Evolutionary conservation across 352 stramenopile genomes (phyloP).

Genomic region (Phytopythium delawarense): DNA sequence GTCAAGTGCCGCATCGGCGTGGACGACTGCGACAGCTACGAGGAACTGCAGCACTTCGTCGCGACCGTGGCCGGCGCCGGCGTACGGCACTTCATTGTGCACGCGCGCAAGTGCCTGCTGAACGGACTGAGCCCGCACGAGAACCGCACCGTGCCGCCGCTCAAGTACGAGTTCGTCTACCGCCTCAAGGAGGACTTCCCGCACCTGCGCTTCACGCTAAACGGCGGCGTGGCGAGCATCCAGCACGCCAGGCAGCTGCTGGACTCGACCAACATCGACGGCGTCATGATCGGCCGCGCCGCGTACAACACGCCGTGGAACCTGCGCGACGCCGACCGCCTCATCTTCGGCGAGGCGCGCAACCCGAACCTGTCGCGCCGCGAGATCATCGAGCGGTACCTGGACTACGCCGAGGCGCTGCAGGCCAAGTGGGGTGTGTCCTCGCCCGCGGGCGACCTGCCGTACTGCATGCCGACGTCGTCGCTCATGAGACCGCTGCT

Average conservation of each 20-base stretch:
- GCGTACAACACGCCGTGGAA: constrained; percentile 90
- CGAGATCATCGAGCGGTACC: constrained; percentile 79
- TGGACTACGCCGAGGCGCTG: constrained; percentile 82
- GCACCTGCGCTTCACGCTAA: constrained; percentile 96
- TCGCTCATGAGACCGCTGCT: constrained; percentile 77
- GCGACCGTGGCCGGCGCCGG: constrained; percentile 83
- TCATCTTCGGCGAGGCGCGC: constrained; percentile 67
- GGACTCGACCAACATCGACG: constrained; percentile 66
- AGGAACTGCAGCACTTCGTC: constrained; percentile 93
- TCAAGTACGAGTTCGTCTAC: constrained; percentile 95
- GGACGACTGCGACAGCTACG: constrained; percentile 92
- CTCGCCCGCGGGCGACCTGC: constrained; percentile 32
- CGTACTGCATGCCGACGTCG: constrained; percentile 79
- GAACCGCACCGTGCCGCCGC: constrained; percentile 96
- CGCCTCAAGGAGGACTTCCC: constrained; percentile 95
- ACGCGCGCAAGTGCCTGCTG: constrained; percentile 97
- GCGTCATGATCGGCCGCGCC: constrained; percentile 89
- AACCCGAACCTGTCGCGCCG: constrained; percentile 85
- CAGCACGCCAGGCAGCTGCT: constrained; percentile 89
- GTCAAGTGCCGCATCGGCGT: constrained; percentile 99
- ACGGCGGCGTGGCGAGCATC: constrained; percentile 95
- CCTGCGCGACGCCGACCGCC: constrained; percentile 78
- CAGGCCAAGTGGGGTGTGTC: constrained; percentile 66
- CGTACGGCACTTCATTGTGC: constrained; percentile 96
- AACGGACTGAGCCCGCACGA: constrained; percentile 95